Percentiles rank a stretch among this genome's conserved stretches.
Evolutionary conservation across 495 filamentous ascomycete species (phyloP).

Genomic region (Lophiotrema nucula): DNA sequence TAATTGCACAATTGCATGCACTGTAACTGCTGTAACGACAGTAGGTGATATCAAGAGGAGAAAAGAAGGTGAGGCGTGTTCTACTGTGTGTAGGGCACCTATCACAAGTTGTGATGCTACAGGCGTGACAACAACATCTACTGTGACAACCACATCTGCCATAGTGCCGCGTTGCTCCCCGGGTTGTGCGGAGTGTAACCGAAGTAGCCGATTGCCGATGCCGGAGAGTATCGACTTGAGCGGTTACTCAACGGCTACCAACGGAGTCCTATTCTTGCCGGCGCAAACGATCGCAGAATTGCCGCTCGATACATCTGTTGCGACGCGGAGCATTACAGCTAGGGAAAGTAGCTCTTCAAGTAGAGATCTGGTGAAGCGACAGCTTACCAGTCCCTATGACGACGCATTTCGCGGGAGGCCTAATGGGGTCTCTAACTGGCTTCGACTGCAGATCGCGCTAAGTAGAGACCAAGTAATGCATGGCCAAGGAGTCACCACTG

Average conservation of each 20-base stretch:
- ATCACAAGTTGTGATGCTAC: slow-evolving; percentile 9
- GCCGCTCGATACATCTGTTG: background rate
- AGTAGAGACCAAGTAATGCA: background rate
- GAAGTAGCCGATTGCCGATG: background rate
- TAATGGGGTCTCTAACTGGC: background rate
- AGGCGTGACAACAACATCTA: slow-evolving; percentile 3
- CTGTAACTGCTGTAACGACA: background rate
- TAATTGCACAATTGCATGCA: slow-evolving; percentile 7
- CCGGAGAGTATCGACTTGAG: too few relatives aligned
- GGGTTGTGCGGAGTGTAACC: background rate
- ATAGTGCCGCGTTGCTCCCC: background rate
- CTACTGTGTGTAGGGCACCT: background rate
- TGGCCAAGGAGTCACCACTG: background rate
- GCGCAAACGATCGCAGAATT: background rate
- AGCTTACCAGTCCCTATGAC: background rate
- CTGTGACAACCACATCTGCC: slow-evolving; percentile 3
- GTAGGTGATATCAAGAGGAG: background rate
- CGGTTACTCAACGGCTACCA: background rate
- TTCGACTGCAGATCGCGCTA: background rate
- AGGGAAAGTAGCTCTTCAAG: background rate
- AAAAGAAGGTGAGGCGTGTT: background rate
- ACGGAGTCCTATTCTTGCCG: background rate
- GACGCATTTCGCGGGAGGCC: background rate
- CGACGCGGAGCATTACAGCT: too few relatives aligned
- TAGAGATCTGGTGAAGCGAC: background rate